Evolutionary conservation across 768 basidiomycete species (phyloP).

Genomic region (Trametes meyenii): DNA sequence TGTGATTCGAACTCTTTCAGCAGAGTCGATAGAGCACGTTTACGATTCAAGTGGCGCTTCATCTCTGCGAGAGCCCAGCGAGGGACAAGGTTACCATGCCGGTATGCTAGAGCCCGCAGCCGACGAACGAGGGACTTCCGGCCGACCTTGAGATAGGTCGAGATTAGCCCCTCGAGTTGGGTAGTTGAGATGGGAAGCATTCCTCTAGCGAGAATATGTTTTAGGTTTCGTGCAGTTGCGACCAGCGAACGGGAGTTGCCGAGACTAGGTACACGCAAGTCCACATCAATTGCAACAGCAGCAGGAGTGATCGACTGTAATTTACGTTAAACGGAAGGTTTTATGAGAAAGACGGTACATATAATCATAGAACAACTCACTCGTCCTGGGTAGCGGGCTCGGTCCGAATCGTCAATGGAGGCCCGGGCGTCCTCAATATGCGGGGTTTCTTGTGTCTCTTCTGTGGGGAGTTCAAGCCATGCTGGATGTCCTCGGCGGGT

Average conservation of each 20-base stretch:
- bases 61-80: constrained; percentile 35
- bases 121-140: constrained; percentile 66
- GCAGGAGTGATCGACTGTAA: too few species aligned
- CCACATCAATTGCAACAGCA: background rate
- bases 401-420: too few species aligned
- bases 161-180: constrained; percentile 23
- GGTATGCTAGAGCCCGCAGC: constrained; percentile 56
- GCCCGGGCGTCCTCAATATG: too few species aligned
- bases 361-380: too few species aligned
- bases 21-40: constrained; percentile 10
- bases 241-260: background rate
- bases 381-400: too few species aligned
- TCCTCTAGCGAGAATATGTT: background rate
- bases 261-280: background rate
- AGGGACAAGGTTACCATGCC: constrained; percentile 35
- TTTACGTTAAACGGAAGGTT: too few species aligned
- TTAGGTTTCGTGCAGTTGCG: background rate
- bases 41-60: constrained; percentile 20
- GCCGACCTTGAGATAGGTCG: constrained; percentile 40
- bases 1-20: constrained; percentile 48
- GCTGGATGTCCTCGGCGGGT: background rate
- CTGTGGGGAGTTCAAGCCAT: background rate
- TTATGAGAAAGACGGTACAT: too few species aligned
- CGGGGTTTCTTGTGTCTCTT: background rate
- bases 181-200: background rate